Conservation (phyloP, 164 flowering plant species). For the Protea cynaroides region DNA sequence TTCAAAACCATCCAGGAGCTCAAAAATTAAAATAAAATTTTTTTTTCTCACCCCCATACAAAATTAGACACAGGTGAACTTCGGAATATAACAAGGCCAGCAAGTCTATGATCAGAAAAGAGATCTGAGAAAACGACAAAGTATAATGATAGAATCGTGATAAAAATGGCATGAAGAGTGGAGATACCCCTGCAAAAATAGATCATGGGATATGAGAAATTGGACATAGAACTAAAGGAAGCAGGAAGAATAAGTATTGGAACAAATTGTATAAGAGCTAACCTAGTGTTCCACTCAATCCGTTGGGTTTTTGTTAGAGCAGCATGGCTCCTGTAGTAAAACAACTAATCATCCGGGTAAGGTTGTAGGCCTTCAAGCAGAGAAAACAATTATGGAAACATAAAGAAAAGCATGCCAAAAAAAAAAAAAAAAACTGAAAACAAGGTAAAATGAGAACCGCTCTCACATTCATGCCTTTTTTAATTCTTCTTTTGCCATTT, state of each 20-base stretch:
- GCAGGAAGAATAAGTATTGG: background rate
- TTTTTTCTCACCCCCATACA: conserved; percentile 69
- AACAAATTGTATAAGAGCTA: conserved; percentile 12
- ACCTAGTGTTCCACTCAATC: conserved; percentile 92
- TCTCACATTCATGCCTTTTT: background rate
- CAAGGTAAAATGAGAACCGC: background rate
- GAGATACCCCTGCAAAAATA: conserved; percentile 71
- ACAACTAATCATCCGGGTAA: conserved; percentile 56
- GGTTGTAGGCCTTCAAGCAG: conserved; percentile 55
- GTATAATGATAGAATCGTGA: conserved; percentile 63
- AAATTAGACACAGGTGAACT: conserved; percentile 71
- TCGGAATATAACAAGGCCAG: conserved; percentile 55
- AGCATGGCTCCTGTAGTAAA: conserved; percentile 54
- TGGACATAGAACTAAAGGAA: background rate
- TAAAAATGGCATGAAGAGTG: conserved; percentile 80
- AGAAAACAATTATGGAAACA: background rate
- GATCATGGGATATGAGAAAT: conserved; percentile 2
- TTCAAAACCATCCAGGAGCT: background rate
- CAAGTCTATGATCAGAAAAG: conserved; percentile 45
- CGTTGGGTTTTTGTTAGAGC: conserved; percentile 69
- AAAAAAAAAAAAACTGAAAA: too few species aligned
- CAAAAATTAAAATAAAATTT: background rate
- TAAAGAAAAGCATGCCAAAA: too few species aligned
- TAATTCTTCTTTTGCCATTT: too few species aligned
- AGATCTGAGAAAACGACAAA: conserved; percentile 88